Evolutionary conservation across 164 flowering plant genomes (phyloP), one percentile per base, ranked within the genome.

Genomic region (Sedum album): DNA sequence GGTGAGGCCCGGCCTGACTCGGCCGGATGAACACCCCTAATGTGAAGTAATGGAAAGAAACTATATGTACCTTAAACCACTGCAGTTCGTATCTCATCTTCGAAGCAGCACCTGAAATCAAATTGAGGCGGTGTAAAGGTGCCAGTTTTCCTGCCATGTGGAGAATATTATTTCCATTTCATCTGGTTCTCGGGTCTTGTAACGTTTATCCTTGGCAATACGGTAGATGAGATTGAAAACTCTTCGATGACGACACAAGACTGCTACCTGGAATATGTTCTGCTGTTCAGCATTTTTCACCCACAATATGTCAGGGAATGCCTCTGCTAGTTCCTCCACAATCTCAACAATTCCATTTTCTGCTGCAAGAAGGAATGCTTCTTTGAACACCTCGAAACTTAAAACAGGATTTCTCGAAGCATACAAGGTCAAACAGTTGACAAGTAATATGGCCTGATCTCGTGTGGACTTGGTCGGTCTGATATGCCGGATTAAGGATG

Each of bases 81-180:
- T 35, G 38, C 38, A 35, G 38, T 35, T 35, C 38, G 14, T 72
- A 66, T 25, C 63, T 70, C 73, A 73, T 69, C 31, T 73, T 73
- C 10, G 67, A 66, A 49, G 71, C 69, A 67, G 76, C 66, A 9
- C 71, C 76, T 42, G 68, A 49, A 18, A 65, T 42, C 21, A 57
- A 35, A 57, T 68, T 57, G 28, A 75, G 72, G 15, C 61, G 53
- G 20, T 48, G 26, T n/a, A 67, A 18, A 23, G 72, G 74, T 41
- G 69, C 72, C 51, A 71, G 65, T 36, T 39, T 49, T 31, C 65
- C 76, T 38, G 76, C 76, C 65, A 70, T 51, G 36, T 74, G 76
- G 61, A 73, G 67, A 7, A 66, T 60, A 36, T 42, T 73, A 38
- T 73, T 64, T n/a, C n/a, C n/a, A n/a, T n/a, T n/a, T n/a, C n/a